Percentiles rank a stretch among this genome's conserved stretches.
Conservation (phyloP, 2,329 filamentous ascomycete genomes). For the Diaporthe ampelina region DNA sequence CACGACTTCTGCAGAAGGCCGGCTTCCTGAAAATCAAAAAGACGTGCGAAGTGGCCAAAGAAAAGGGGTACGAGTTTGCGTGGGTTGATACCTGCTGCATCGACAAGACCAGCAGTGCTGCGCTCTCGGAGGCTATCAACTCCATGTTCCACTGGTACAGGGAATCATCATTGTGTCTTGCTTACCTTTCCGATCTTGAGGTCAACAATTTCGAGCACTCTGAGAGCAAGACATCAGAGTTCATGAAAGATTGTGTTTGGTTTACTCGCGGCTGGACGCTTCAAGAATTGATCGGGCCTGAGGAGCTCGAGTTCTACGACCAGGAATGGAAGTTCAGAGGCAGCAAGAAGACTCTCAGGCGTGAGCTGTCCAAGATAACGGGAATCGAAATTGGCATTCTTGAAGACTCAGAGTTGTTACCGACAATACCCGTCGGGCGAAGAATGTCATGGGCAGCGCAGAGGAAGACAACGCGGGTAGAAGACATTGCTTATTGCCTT, state of each 20-base stretch:
- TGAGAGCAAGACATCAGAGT: conserved; percentile 26
- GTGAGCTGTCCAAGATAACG: conserved; percentile 37
- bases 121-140: conserved; percentile 42
- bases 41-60: conserved; percentile 30
- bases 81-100: conserved; percentile 41
- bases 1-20: neutral
- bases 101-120: conserved; percentile 39
- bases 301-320: conserved; percentile 41
- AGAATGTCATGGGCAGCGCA: conserved; percentile 48
- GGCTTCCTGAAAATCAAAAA: conserved; percentile 34
- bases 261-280: conserved; percentile 43
- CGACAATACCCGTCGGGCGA: conserved; percentile 42
- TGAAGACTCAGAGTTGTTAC: conserved; percentile 35
- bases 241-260: conserved; percentile 39
- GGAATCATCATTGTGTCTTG: conserved; percentile 38
- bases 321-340: conserved; percentile 39
- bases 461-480: conserved; percentile 43
- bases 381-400: conserved; percentile 38
- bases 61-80: conserved; percentile 24
- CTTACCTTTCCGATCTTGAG: conserved; percentile 39
- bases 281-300: conserved; percentile 41
- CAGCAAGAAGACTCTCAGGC: conserved; percentile 33
- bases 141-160: conserved; percentile 43
- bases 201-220: conserved; percentile 23
- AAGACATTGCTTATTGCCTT: conserved; percentile 46